Conservation (phyloP, 371 early-diverging fungal species). For the Lichtheimia ramosa region DNA sequence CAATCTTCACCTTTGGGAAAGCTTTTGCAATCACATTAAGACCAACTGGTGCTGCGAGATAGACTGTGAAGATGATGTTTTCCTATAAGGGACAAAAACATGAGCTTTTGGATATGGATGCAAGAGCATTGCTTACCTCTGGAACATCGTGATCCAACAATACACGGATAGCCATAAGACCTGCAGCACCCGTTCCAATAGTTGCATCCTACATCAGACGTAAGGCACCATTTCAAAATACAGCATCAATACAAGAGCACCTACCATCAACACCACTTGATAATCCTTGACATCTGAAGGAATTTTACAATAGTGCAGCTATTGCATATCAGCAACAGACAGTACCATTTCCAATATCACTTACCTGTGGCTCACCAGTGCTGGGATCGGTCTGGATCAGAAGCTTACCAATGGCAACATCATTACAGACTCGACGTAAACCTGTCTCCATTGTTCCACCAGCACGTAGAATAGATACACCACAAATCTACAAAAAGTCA, state of each 20-base stretch:
- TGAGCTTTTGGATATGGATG: background rate
- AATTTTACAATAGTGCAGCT: conserved; percentile 78
- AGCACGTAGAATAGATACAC: conserved; percentile 85
- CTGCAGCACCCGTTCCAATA: conserved; percentile 87
- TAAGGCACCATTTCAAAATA: no score
- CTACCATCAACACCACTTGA: conserved; percentile 66
- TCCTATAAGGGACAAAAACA: conserved; percentile 35
- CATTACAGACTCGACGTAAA: conserved; percentile 76
- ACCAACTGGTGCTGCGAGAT: conserved; percentile 77
- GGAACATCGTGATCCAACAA: conserved; percentile 86
- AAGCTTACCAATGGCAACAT: conserved; percentile 83
- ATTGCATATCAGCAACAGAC: background rate
- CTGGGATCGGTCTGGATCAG: conserved; percentile 82
- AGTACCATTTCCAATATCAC: background rate
- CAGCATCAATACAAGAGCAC: background rate
- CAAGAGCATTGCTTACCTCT: conserved; percentile 36
- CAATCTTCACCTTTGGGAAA: conserved; percentile 82
- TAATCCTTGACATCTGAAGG: conserved; percentile 62
- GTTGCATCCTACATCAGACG: conserved; percentile 62
- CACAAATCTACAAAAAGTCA: conserved; percentile 56
- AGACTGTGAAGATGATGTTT: conserved; percentile 78
- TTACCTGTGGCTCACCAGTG: conserved; percentile 79
- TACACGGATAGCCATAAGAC: conserved; percentile 91
- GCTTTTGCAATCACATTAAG: conserved; percentile 76
- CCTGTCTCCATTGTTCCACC: conserved; percentile 91